Evolutionary conservation across 225 moss, liverwort and hornwort genomes (phyloP).

Genomic region (Bryum argenteum): DNA sequence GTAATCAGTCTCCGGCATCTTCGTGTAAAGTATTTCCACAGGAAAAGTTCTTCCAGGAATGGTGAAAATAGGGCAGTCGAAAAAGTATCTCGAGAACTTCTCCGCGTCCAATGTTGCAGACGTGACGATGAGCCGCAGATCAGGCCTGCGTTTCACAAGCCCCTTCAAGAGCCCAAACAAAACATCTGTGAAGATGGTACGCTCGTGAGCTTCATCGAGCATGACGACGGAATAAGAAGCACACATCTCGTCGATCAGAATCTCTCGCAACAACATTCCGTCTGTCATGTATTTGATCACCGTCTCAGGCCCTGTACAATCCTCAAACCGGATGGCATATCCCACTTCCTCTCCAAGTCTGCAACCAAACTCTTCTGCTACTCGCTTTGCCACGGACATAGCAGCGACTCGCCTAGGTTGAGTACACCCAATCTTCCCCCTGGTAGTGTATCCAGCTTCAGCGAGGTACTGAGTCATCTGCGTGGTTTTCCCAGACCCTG

Average conservation of each 20-base stretch:
- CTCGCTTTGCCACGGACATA: constrained; percentile 96
- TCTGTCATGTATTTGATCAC: constrained; percentile 99
- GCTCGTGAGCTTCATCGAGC: constrained; percentile 98
- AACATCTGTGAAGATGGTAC: constrained; percentile 91
- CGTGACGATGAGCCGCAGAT: constrained; percentile 92
- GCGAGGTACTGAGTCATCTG: constrained; percentile 99
- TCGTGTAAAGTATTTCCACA: constrained; percentile 89
- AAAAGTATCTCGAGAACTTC: constrained; percentile 95
- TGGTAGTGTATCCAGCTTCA: constrained; percentile 88
- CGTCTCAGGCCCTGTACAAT: constrained; percentile 94
- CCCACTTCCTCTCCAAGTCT: constrained; percentile 97
- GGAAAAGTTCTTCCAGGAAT: constrained; percentile 90
- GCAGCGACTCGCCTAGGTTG: constrained; percentile 94
- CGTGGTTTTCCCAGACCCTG: constrained; percentile 93
- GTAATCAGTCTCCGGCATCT: constrained; percentile 88
- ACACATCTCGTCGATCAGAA: constrained; percentile 79
- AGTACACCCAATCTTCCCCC: constrained; percentile 94
- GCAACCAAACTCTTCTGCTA: constrained; percentile 96
- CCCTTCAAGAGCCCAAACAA: constrained; percentile 90
- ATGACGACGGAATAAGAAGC: constrained; percentile 86
- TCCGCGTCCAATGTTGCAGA: constrained; percentile 98
- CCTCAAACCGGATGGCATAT: constrained; percentile 93
- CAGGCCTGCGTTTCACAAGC: constrained; percentile 82
- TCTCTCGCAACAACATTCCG: constrained; percentile 86
- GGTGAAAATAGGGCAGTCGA: constrained; percentile 96